Evolutionary conservation across 331 rosid genomes (phyloP), one percentile per base, ranked within the genome.

Genomic region (Rhamnella rubrinervis): DNA sequence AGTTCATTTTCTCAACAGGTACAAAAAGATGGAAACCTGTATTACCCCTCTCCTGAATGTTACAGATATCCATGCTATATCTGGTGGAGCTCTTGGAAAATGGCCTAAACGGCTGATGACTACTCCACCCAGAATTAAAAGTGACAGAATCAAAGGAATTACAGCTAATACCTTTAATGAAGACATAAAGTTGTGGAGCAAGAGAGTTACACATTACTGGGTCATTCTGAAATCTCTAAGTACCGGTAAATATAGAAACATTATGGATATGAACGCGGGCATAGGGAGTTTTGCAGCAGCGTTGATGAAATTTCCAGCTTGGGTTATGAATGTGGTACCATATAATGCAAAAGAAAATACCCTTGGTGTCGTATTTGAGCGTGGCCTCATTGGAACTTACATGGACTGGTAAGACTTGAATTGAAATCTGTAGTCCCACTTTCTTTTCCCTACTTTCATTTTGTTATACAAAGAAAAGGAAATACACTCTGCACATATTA

Each of bases 211-310:
- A 13, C 21, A 77, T 69, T 85, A 85, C 55, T 66, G 23, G 7
- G 50, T 23, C 60, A 57, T 77, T 35, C 80, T 82, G 26, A 68
- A 82, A 51, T 82, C 85, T 73, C 56, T 85, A 18, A 77, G 74
- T 63, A 68, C 67, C 37, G 85, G 83, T 52, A 66, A 52, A 78
- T 82, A 71, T 75, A 58, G 87, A 72, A 85, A 85, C 78, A 81
- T 85, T 38, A 82, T 85, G 90, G 90, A 85, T 69, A 85, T 85
- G 90, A 85, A 82, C 78, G 90, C 87, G 35, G 81, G 75, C 26
- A 25, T 74, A 58, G 90, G 87, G 25, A 83, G 90, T 61, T 82
- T 85, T 68, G 90, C 90, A 37, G 90, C 90, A 59, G 83, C 85
- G 51, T 72, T 85, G 80, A 71, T 52, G 67, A 74, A 81, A 72